Conservation (phyloP, 1,284 basidiomycete genomes). For the Fomitopsis betulina region DNA sequence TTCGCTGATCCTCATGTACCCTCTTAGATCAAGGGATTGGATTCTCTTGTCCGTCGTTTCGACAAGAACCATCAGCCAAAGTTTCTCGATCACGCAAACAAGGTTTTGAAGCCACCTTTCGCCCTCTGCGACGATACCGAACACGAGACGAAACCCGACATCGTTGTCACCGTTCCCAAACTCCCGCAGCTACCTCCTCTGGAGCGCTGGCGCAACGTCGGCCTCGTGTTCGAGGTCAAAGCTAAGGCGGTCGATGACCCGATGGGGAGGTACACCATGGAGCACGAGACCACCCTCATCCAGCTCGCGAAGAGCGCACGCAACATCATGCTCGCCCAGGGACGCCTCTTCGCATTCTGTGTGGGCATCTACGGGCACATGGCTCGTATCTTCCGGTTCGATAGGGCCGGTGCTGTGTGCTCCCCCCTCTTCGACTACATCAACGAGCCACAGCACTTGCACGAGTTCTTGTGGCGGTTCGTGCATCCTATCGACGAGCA, state of each 20-base stretch:
- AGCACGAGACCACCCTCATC: neutral
- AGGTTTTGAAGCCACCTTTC: neutral
- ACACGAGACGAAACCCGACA: neutral
- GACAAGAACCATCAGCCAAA: neutral
- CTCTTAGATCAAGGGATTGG: neutral
- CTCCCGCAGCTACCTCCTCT: neutral
- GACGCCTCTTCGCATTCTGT: slow-evolving; percentile 5
- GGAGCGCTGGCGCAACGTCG: neutral
- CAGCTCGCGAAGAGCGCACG: slow-evolving; percentile 10
- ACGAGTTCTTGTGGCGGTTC: slow-evolving; percentile 13
- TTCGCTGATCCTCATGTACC: neutral
- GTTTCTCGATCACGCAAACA: neutral
- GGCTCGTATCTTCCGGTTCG: slow-evolving; percentile 15
- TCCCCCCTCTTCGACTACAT: slow-evolving; percentile 4
- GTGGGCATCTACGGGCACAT: slow-evolving; percentile 13
- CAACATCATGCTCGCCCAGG: slow-evolving; percentile 9
- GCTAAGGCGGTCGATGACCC: neutral
- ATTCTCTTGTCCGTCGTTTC: neutral
- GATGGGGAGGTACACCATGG: neutral
- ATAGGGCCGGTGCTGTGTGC: slow-evolving; percentile 9
- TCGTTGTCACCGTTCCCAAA: neutral
- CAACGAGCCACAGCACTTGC: slow-evolving; percentile 4
- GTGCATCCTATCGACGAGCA: slow-evolving; percentile 7
- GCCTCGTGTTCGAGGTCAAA: neutral
- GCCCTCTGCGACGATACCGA: neutral